These are phyloP conservation scores for Leccinum boreale DNA, from an alignment of 768 basidiomycete genomes.

Conservation along the genomic window DNA sequence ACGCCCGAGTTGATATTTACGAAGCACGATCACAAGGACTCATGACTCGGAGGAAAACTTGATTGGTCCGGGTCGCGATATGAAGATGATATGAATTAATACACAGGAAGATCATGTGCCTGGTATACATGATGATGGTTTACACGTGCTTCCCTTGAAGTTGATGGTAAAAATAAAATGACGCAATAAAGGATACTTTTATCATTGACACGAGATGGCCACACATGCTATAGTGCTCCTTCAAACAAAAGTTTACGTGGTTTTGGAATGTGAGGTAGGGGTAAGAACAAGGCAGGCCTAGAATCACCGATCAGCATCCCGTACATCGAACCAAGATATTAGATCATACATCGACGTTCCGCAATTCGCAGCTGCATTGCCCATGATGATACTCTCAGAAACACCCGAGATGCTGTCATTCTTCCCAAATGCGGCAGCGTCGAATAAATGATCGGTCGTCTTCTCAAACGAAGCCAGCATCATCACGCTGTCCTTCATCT, in stretches of 20 bases:
- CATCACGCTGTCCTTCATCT: constrained; percentile 99
- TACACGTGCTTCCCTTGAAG: not conserved
- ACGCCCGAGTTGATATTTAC: too few relatives aligned
- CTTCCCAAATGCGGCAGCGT: constrained; percentile 95
- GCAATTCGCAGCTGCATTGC: constrained; percentile 90
- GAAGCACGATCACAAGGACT: not conserved
- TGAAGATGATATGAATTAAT: not conserved
- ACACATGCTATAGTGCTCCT: constrained; percentile 22
- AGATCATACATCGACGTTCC: constrained; percentile 84
- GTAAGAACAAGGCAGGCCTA: constrained; percentile 36
- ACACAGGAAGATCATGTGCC: not conserved
- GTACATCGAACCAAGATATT: not conserved
- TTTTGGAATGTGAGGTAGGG: constrained; percentile 32
- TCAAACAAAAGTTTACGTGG: constrained; percentile 37
- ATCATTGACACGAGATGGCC: not conserved
- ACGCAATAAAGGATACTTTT: not conserved
- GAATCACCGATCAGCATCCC: constrained; percentile 2
- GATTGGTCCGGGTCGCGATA: too few relatives aligned
- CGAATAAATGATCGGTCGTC: constrained; percentile 98
- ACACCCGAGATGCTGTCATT: constrained; percentile 94
- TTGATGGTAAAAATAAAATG: not conserved
- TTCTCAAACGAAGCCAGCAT: constrained; percentile 99
- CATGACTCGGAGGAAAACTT: too few relatives aligned
- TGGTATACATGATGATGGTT: not conserved
- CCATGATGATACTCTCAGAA: constrained; percentile 99